Percentiles rank a stretch among this genome's conserved stretches.
Conservation (phyloP, 305 asterid species). For the Fraxinus platypoda region DNA sequence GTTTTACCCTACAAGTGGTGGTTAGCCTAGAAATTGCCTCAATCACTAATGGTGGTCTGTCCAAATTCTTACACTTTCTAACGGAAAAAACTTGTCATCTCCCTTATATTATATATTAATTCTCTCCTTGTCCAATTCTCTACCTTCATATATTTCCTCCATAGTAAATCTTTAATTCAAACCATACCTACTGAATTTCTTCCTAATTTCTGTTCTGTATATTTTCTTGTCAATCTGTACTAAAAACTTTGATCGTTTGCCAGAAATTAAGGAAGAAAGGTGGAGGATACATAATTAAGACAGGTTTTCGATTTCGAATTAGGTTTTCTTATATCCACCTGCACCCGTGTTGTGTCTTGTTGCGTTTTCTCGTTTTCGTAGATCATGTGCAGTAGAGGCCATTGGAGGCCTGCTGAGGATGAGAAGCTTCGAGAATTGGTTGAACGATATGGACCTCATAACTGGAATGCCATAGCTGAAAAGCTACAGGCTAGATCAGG, state of each 20-base stretch:
- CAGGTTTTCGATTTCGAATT: background rate
- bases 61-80: conserved; percentile 62
- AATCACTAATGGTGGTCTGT: conserved; percentile 68
- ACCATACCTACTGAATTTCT: background rate
- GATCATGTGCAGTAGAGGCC: conserved; percentile 69
- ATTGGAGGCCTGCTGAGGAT: conserved; percentile 79
- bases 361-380: background rate
- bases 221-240: background rate
- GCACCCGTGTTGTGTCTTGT: background rate
- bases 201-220: background rate
- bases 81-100: conserved; percentile 66
- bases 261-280: background rate
- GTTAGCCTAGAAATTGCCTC: conserved; percentile 82
- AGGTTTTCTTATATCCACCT: background rate
- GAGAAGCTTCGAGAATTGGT: conserved; percentile 61
- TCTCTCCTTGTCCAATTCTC: conserved; percentile 21
- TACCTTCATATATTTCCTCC: background rate
- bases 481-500: conserved; percentile 83
- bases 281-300: background rate
- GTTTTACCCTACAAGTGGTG: conserved; percentile 50
- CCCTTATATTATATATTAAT: conserved; percentile 21
- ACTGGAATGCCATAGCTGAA: conserved; percentile 77
- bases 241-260: background rate
- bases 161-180: background rate
- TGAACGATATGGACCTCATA: conserved; percentile 71